Percentiles rank a stretch among this genome's conserved stretches.
Conservation (phyloP, 2,329 filamentous ascomycete species). For the Xenosphaeropsis pyriputrescens region DNA sequence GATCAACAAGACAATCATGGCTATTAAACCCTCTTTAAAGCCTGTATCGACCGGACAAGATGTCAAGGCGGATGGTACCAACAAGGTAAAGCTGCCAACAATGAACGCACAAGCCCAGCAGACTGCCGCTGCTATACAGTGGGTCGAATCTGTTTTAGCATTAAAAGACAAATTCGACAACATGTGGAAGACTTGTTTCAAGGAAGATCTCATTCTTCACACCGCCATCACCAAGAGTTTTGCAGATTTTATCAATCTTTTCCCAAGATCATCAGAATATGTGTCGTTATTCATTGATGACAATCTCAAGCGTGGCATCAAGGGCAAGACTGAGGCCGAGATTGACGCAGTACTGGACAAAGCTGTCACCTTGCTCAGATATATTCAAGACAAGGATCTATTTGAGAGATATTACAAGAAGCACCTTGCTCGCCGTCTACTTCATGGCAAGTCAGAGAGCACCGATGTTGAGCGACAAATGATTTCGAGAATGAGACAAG, state of each 20-base stretch:
- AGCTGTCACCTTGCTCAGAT: conserved; percentile 75
- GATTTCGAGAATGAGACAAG: conserved; percentile 93
- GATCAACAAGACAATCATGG: conserved; percentile 56
- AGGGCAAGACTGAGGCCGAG: conserved; percentile 81
- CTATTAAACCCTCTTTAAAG: conserved; percentile 34
- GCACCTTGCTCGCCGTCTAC: conserved; percentile 73
- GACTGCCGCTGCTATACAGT: conserved; percentile 78
- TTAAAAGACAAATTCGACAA: conserved; percentile 84
- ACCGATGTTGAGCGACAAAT: conserved; percentile 90
- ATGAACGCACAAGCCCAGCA: conserved; percentile 55
- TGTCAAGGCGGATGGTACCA: conserved; percentile 32
- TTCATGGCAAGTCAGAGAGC: conserved; percentile 81
- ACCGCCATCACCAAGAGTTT: conserved; percentile 78
- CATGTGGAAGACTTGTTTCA: conserved; percentile 61
- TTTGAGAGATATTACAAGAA: conserved; percentile 98
- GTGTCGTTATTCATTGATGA: conserved; percentile 96
- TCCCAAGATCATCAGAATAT: conserved; percentile 73
- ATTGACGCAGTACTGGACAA: conserved; percentile 77
- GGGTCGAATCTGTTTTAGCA: conserved; percentile 80
- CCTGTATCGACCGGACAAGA: conserved; percentile 29
- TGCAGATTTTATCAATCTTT: conserved; percentile 86
- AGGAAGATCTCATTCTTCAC: conserved; percentile 62
- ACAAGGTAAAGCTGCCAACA: conserved; percentile 30
- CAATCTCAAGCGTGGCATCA: conserved; percentile 85
- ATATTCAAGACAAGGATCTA: conserved; percentile 81